Percentiles rank a stretch among this genome's conserved stretches.
These are phyloP conservation scores for Lagenidium sp. DNA, from an alignment of 352 stramenopile species.

Conservation along the genomic window DNA sequence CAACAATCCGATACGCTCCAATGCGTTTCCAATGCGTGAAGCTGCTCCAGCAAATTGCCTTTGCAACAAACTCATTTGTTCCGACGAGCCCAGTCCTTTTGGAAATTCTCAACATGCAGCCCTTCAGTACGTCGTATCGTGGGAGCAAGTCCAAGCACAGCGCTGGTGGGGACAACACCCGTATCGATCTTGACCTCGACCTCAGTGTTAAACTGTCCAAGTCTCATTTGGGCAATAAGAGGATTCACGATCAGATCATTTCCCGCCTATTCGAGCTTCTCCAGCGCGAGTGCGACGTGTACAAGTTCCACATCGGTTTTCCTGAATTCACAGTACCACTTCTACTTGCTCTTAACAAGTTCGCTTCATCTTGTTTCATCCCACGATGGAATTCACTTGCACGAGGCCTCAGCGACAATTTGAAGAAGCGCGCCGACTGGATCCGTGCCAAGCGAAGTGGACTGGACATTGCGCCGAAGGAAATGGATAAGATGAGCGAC, in stretches of 20 bases:
- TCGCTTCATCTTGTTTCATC: constrained; percentile 71
- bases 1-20: constrained; percentile 80
- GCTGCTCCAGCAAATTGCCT: constrained; percentile 94
- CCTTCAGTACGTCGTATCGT: constrained; percentile 84
- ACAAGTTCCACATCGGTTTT: constrained; percentile 94
- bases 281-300: constrained; percentile 92
- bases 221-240: constrained; percentile 76
- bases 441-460: constrained; percentile 88
- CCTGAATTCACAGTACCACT: constrained; percentile 91
- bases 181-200: constrained; percentile 55
- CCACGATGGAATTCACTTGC: constrained; percentile 74
- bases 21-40: constrained; percentile 96
- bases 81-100: constrained; percentile 92
- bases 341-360: constrained; percentile 83
- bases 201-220: constrained; percentile 91
- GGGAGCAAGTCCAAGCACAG: constrained; percentile 27
- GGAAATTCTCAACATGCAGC: constrained; percentile 89
- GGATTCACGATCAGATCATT: constrained; percentile 87
- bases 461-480: constrained; percentile 82
- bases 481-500: constrained; percentile 78
- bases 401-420: constrained; percentile 46
- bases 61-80: constrained; percentile 93
- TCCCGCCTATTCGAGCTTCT: constrained; percentile 91
- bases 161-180: constrained; percentile 17
- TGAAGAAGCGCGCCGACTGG: constrained; percentile 70